Conservation (phyloP, 108 stramenopile genomes). For the Fragilaria radians region DNA sequence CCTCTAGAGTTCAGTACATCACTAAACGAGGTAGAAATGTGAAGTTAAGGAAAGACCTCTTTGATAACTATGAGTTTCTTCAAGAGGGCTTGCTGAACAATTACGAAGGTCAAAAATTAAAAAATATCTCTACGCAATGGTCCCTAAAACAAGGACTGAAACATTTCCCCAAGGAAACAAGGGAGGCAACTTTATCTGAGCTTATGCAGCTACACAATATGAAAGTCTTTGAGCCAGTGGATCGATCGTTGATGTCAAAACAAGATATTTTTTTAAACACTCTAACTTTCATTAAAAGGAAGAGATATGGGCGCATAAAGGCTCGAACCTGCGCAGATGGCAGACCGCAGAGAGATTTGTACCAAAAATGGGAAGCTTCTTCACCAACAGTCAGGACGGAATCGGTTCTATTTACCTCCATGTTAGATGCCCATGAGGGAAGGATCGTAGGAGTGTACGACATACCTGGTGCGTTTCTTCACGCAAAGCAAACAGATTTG, state of each 20-base stretch:
- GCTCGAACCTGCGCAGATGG: conserved; percentile 23
- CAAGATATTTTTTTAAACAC: conserved; percentile 5
- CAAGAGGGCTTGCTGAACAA: not conserved
- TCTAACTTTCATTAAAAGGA: conserved; percentile 30
- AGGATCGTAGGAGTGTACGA: conserved; percentile 28
- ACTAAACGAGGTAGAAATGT: too few species aligned
- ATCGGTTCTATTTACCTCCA: conserved; percentile 19
- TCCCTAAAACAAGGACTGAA: too few species aligned
- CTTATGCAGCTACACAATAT: conserved; percentile 27
- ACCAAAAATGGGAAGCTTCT: conserved; percentile 14
- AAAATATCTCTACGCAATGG: too few species aligned
- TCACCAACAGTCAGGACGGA: conserved; percentile 29
- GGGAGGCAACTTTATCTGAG: conserved; percentile 14
- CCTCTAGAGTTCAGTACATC: too few species aligned
- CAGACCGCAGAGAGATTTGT: conserved; percentile 18
- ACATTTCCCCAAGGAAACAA: too few species aligned
- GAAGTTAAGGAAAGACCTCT: not conserved
- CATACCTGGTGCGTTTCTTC: conserved; percentile 35
- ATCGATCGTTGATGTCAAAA: conserved; percentile 12
- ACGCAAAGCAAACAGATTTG: conserved; percentile 18
- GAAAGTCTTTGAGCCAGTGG: conserved; percentile 16
- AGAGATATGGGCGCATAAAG: conserved; percentile 21
- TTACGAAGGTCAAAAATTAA: too few species aligned
- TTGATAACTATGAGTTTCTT: not conserved
- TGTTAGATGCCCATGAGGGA: conserved; percentile 31